Evolutionary conservation across 805 yeast species (phyloP).

Genomic region (Candida xiaguanensis): DNA sequence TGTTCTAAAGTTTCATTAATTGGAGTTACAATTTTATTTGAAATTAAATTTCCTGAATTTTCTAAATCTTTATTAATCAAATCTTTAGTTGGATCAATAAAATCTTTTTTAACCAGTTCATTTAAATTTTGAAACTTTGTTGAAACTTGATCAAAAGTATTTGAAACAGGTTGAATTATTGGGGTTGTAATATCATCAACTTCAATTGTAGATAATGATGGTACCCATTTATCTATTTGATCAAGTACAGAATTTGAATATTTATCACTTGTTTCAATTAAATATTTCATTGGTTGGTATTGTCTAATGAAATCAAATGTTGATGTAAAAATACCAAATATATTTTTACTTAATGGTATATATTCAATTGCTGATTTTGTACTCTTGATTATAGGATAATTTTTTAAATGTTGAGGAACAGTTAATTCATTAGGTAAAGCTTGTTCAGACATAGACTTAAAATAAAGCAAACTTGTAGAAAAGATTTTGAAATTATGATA

Average conservation of each 20-base stretch:
- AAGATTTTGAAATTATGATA: constrained; percentile 5
- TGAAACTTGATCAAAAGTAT: constrained; percentile 18
- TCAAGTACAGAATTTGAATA: constrained; percentile 53
- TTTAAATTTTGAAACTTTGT: constrained; percentile 7
- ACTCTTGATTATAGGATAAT: constrained; percentile 47
- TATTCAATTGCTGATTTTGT: constrained; percentile 29
- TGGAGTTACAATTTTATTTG: constrained; percentile 53
- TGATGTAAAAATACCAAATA: constrained; percentile 30
- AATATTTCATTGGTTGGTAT: constrained; percentile 39
- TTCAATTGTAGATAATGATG: constrained; percentile 54
- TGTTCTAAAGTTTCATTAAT: constrained; percentile 52
- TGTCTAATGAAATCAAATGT: constrained; percentile 16
- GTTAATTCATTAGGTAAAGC: not conserved
- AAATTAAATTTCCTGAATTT: constrained; percentile 11
- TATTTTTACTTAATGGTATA: constrained; percentile 34
- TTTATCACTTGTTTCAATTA: constrained; percentile 47
- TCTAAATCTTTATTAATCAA: constrained; percentile 22
- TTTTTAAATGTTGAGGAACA: constrained; percentile 31
- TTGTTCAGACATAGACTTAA: no score
- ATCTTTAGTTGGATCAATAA: constrained; percentile 47
- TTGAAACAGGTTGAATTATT: constrained; percentile 49
- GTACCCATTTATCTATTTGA: constrained; percentile 55
- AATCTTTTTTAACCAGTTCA: constrained; percentile 13
- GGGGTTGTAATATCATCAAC: constrained; percentile 46
- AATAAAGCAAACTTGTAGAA: constrained; percentile 10